Evolutionary conservation across 2,329 filamentous ascomycete genomes (phyloP), one percentile per base, ranked within the genome.

Genomic region (Balansia obtecta): DNA sequence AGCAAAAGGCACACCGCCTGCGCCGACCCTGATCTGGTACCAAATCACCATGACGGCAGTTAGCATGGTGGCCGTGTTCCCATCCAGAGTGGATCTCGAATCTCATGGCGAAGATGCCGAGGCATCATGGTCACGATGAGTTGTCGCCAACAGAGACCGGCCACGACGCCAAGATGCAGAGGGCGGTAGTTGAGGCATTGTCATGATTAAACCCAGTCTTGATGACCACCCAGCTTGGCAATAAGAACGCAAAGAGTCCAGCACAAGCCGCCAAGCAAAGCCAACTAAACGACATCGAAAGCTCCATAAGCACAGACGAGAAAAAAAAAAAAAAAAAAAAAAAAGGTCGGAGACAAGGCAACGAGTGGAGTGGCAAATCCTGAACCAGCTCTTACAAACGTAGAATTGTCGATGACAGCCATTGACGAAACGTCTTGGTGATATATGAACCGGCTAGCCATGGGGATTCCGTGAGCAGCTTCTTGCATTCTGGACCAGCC

Each of bases 141-240:
- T 66, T 54, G 54, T 4, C 63, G 56, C 41, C 68, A 67, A 8
- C 61, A 51, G 32, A 65, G 52, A 32, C 62, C 60, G n/a, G 56
- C 60, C 1, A 69, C 18, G 3, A 62, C 63, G 1, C 66, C 60
- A 11, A 50, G 12, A 69, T 44, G 45, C 63, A 63, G 22, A 70
- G 63, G 1, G 61, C 61, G 46, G 69, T 57, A 2, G 65, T 69
- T 0, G 64, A 59, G 42, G 62, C 62, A 30, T 61, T 63, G 9
- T 62, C 52, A 48, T 68, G 4, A 68, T 39, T 68, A 60, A 11
- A 63, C 66, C 66, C 65, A 68, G 46, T 61, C 48, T 53, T 68
- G 67, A 27, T 62, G 63, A 16, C 61, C 61, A 56, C 53, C 57
- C 16, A 55, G 54, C 33, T 67, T 68, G 41, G 62, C 62, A 42